Evolutionary conservation across 2,329 filamentous ascomycete genomes (phyloP).

Genomic region (Lithohypha guttulata): DNA sequence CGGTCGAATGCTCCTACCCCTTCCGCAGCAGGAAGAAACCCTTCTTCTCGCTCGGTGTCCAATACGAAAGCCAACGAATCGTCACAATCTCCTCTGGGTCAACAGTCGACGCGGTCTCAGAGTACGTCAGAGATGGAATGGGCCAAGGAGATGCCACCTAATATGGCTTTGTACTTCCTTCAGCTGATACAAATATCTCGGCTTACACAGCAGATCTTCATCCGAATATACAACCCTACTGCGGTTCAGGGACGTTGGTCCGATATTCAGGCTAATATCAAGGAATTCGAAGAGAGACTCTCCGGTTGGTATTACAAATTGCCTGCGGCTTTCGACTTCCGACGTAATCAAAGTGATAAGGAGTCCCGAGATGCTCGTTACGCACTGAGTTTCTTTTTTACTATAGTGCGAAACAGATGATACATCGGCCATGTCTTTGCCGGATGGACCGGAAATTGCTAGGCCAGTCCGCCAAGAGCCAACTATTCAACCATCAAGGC

Average conservation of each 20-base stretch:
- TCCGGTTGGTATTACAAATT: slow-evolving; percentile 31
- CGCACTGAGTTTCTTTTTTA: slow-evolving; percentile 34
- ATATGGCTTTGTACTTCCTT: slow-evolving; percentile 30
- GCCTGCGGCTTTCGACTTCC: slow-evolving; percentile 29
- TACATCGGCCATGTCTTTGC: slow-evolving; percentile 38
- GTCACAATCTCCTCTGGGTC: slow-evolving; percentile 14
- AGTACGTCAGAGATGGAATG: slow-evolving; percentile 20
- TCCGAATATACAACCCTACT: slow-evolving; percentile 30
- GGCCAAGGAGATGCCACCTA: slow-evolving; percentile 27
- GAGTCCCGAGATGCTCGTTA: slow-evolving; percentile 30
- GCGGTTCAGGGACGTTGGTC: slow-evolving; percentile 27
- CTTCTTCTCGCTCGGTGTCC: slow-evolving; percentile 12
- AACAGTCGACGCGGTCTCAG: slow-evolving; percentile 17
- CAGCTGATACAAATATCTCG: slow-evolving; percentile 29
- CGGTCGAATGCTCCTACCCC: slow-evolving; percentile 19
- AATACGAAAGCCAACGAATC: slow-evolving; percentile 11
- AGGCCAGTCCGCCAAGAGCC: slow-evolving; percentile 22
- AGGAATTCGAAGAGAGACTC: slow-evolving; percentile 26
- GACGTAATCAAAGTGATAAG: slow-evolving; percentile 23
- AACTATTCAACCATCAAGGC: slow-evolving; percentile 31
- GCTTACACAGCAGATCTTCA: slow-evolving; percentile 28
- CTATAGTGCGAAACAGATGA: slow-evolving; percentile 34
- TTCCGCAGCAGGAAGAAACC: slow-evolving; percentile 11
- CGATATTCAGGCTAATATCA: slow-evolving; percentile 29
- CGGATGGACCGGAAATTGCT: slow-evolving; percentile 29